phyloP scores from a whole-genome alignment of 2,329 filamentous ascomycete species.

The Aurifilum marmelostoma region DNA sequence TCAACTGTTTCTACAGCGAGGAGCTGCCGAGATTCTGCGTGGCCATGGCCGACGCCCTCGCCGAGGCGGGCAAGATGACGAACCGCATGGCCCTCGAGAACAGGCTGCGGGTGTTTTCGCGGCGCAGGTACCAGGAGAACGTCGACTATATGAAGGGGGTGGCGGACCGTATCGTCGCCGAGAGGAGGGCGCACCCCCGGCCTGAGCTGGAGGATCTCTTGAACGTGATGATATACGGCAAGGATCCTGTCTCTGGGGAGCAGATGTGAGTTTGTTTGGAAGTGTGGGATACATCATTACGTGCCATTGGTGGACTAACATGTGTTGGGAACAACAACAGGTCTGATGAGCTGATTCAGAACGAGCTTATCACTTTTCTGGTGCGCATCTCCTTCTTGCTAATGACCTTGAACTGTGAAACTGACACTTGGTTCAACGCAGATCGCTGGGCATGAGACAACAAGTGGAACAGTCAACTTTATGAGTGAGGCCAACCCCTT shows the following conservation, averaged over 20 bases:
- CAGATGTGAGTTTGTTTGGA: slow-evolving; percentile 18
- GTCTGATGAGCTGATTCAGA: slow-evolving; percentile 31
- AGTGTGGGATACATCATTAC: too few relatives aligned
- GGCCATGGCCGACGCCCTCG: slow-evolving; percentile 28
- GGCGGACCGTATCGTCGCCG: slow-evolving; percentile 28
- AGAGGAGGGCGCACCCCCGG: slow-evolving; percentile 28
- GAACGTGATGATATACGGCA: slow-evolving; percentile 30
- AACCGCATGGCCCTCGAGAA: slow-evolving; percentile 27
- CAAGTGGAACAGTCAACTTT: slow-evolving; percentile 30
- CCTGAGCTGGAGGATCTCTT: slow-evolving; percentile 31
- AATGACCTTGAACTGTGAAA: background rate
- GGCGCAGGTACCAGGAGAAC: slow-evolving; percentile 28
- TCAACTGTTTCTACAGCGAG: slow-evolving; percentile 32
- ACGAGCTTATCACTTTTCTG: slow-evolving; percentile 31
- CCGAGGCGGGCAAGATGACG: slow-evolving; percentile 29
- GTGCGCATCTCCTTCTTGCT: slow-evolving; percentile 9
- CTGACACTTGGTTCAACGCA: background rate
- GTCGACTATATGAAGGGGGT: slow-evolving; percentile 29
- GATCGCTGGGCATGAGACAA: slow-evolving; percentile 31
- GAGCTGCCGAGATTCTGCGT: slow-evolving; percentile 28
- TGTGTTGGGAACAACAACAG: background rate
- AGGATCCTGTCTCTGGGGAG: slow-evolving; percentile 31
- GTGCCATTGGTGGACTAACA: too few relatives aligned
- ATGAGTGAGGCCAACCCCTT: background rate
- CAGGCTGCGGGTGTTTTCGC: slow-evolving; percentile 24